Evolutionary conservation across 1,284 basidiomycete species (phyloP), one percentile per base, ranked within the genome.

Genomic region (Porphyrellus sp.): DNA sequence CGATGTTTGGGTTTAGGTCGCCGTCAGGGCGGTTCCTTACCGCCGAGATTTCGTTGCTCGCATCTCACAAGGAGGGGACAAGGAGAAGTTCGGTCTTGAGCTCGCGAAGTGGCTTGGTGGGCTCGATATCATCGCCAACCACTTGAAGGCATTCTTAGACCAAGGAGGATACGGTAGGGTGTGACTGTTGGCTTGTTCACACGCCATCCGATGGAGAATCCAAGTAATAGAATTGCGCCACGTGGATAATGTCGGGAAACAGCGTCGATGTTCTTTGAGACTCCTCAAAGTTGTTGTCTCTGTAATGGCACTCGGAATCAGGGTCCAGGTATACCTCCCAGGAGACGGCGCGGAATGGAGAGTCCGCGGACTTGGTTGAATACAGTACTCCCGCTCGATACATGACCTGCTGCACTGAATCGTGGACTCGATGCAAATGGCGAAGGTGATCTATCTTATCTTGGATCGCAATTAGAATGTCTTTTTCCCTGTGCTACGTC

Each of bases 1-100:
- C 34, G n/a, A 18, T n/a, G 12, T 23, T 38, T 33, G 24, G 54
- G 21, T 46, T 44, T 49, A 96, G 91, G 81, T 98, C 52, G 96
- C 95, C 8, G 93, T 99, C 73, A 90, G 90, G 63, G 91, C 95
- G 0, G 95, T 91, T 56, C 96, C 96, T 2, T 84, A 86, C 65
- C 87, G 96, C 42, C 76, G 78, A 30, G 89, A 91, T 56, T 98
- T 99, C 69, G 93, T 93, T 72, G 74, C 76, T 42, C 87, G 91
- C 59, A 81, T 99, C 46, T 80, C 84, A 21, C 91, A 98, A 73
- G 87, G 95, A 30, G 92, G 86, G 20, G 78, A 85, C 18, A 73
- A 81, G 21, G 86, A 87, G 49, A 85, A 84, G 62, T 86, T 98
- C 43, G 79, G 89, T 46, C 69, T 63, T 9, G 90, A 93, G 69